Base-by-base conservation (phyloP, 2,329 filamentous ascomycete species). In the Eurotiales sp. region DNA sequence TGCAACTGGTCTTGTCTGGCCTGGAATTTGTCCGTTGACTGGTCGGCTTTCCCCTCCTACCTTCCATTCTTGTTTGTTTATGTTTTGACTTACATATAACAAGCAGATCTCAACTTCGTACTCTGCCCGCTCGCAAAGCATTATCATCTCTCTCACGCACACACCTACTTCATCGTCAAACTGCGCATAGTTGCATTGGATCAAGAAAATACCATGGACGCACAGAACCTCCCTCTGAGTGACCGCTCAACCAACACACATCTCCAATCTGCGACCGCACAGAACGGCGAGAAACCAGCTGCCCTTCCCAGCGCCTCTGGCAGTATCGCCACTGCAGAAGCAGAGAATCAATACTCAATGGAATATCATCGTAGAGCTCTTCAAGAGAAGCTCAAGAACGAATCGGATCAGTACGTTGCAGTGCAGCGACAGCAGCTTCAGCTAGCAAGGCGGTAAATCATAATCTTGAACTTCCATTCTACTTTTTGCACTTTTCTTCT, bases 241-340 rank as follows among this genome's bases (percentile, higher is more conserved):
- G 66, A 69, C 57, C 70, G 70, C 51, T 63, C 70, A 19, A 72
- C 70, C 56, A 73, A 73, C 61, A 72, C 69, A 30, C 69, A 70
- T 54, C 60, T 72, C n/a, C 58, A 55, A 37, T 57, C 54, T 22
- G 53, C 51, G 45, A 21, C 34, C 10, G 15, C 34, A 25, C 21
- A 40, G 25, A 61, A 64, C 52, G 58, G 60, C 45, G 66, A 70
- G 32, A 72, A 72, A 58, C 52, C 58, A n/a, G 56, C 60, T 19
- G 57, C 62, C 22, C 34, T 25, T 2, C 55, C 55, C 7, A 64
- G n/a, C n/a, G n/a, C n/a, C n/a, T n/a, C n/a, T n/a, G n/a, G n/a
- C n/a, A n/a, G n/a, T n/a, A n/a, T n/a, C n/a, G n/a, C n/a, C n/a
- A n/a, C n/a, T n/a, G n/a, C n/a, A n/a, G n/a, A n/a, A n/a, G n/a